phyloP scores from a whole-genome alignment of 2,329 filamentous ascomycete species.

The Colletotrichum chrysophilum region DNA sequence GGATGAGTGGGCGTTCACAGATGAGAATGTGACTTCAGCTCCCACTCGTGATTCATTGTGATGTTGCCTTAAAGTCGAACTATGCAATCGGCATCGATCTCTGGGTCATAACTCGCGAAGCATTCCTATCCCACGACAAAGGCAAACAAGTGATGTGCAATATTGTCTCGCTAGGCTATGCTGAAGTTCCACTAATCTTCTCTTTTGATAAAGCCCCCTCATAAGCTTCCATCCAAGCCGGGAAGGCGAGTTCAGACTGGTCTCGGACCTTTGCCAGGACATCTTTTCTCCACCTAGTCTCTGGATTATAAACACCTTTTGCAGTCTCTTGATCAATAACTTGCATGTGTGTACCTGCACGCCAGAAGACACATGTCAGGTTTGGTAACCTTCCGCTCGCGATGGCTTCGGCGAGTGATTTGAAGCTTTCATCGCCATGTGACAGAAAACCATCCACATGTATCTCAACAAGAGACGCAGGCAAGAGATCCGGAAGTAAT shows the following conservation, averaged over 20 bases:
- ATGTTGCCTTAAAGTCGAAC: too few species aligned
- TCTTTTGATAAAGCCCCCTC: neutral
- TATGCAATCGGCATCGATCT: neutral
- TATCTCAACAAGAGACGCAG: neutral
- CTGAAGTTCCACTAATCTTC: neutral
- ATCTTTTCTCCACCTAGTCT: neutral
- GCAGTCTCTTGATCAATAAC: neutral
- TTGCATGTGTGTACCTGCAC: neutral
- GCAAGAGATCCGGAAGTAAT: neutral
- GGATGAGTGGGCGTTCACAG: neutral
- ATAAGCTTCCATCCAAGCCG: neutral
- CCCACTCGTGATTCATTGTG: too few species aligned
- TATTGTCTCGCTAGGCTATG: neutral
- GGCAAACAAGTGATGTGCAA: neutral
- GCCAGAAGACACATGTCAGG: neutral
- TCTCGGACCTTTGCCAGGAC: neutral
- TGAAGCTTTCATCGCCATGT: neutral
- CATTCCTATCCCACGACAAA: neutral
- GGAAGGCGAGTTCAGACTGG: neutral
- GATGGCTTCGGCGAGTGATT: neutral
- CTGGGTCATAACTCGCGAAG: neutral
- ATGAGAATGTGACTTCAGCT: neutral
- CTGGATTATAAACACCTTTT: neutral
- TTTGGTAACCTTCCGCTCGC: neutral
- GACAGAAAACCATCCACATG: neutral